These are phyloP conservation scores for Fusarium sp. DNA, from an alignment of 2,329 filamentous ascomycete species.

Conservation along the genomic window DNA sequence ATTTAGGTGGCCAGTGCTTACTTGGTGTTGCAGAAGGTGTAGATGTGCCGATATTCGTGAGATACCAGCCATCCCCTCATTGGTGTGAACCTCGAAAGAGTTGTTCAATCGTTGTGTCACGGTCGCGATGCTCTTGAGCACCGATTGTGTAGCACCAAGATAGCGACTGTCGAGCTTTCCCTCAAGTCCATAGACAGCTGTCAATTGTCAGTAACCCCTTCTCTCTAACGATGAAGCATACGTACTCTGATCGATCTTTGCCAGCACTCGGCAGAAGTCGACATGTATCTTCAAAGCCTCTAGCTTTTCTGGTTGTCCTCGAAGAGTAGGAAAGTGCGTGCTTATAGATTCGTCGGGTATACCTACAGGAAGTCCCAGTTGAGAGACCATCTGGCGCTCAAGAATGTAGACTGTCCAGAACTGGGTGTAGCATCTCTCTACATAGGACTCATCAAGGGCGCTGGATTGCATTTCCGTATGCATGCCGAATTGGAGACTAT, in stretches of 20 bases:
- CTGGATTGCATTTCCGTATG: conserved; percentile 41
- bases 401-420: conserved; percentile 45
- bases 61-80: conserved; percentile 31
- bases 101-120: conserved; percentile 39
- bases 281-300: conserved; percentile 37
- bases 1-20: background rate
- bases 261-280: conserved; percentile 29
- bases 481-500: conserved; percentile 33
- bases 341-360: conserved; percentile 41
- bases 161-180: conserved; percentile 46
- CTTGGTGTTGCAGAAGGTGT: conserved; percentile 43
- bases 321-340: conserved; percentile 28
- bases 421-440: conserved; percentile 27
- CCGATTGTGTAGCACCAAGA: conserved; percentile 32
- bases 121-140: conserved; percentile 41
- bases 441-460: conserved; percentile 23
- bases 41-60: conserved; percentile 40
- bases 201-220: background rate
- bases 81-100: conserved; percentile 36
- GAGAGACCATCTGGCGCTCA: conserved; percentile 37
- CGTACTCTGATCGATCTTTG: conserved; percentile 44
- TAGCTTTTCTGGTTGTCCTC: conserved; percentile 20
- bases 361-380: conserved; percentile 34
- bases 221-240: background rate
- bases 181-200: conserved; percentile 44